Evolutionary conservation across 352 stramenopile species (phyloP), one percentile per base, ranked within the genome.

Genomic region (Peronospora destructor): DNA sequence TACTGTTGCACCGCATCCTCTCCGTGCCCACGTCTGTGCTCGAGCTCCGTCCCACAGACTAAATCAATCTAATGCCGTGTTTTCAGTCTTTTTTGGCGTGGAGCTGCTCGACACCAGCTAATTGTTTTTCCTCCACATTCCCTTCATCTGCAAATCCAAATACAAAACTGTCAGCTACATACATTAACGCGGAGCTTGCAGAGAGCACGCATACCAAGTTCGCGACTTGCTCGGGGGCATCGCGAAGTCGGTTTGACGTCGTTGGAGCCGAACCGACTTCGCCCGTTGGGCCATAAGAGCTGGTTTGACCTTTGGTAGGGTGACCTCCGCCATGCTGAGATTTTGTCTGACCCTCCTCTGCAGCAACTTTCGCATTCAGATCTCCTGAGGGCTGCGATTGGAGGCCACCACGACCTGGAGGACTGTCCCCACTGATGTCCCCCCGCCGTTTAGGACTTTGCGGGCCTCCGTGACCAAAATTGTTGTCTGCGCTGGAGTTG

Each of bases 121-220:
- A 65, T 87, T 89, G 53, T 85, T 87, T 56, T 85, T 87, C 19
- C 58, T 67, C 78, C 78, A 87, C 63, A 89, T 81, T 44, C 77
- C 77, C 59, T 89, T 89, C 66, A 87, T 81, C 78, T 89, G 33
- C 12, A 44, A 45, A 3, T 32, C 30, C 30, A 46, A 2, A 42
- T 30, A 26, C 28, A 41, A 12, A 17, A 14, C 21, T 51, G 30
- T 57, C 38, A 61, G 33, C 56, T 48, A 44, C 30, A 40, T 26
- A 46, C 34, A 48, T 49, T 19, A 52, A 53, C 8, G 29, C 3
- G 8, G 5, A 35, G 2, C 5, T 30, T 34, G 38, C 38, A 59
- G 25, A 55, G 30, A 58, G 9, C 59, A 38, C 21, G 52, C 61
- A 39, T 66, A 84, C 72, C 61, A 84, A 53, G 43, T 73, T 74